Percentiles rank a stretch among this genome's conserved stretches.
Conservation (phyloP, 805 yeast genomes). For the Spathaspora girioi region DNA sequence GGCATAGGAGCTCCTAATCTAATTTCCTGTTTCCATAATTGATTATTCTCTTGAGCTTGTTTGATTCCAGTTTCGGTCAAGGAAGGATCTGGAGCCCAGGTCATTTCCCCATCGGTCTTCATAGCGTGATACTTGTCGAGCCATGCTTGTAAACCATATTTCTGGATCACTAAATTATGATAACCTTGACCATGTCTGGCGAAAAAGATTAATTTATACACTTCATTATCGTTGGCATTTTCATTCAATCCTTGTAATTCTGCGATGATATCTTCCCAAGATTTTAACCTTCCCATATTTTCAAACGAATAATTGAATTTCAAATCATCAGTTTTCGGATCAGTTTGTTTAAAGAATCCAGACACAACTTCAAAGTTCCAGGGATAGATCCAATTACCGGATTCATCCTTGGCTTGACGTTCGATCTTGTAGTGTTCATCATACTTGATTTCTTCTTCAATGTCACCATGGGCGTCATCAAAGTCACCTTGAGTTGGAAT, state of each 20-base stretch:
- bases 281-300: conserved; percentile 41
- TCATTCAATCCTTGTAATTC: conserved; percentile 34
- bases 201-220: conserved; percentile 47
- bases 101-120: conserved; percentile 51
- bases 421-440: conserved; percentile 7
- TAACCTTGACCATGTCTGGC: conserved; percentile 72
- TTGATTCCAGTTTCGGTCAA: conserved; percentile 52
- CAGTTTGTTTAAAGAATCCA: conserved; percentile 50
- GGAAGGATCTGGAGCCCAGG: conserved; percentile 60
- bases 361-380: conserved; percentile 48
- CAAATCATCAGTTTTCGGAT: conserved; percentile 42
- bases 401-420: conserved; percentile 15
- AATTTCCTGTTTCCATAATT: conserved; percentile 42
- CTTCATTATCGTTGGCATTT: conserved; percentile 30
- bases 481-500: conserved; percentile 29
- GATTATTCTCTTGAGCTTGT: conserved; percentile 51
- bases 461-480: conserved; percentile 29
- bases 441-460: conserved; percentile 14
- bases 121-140: conserved; percentile 48
- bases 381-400: conserved; percentile 23
- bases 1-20: conserved; percentile 55
- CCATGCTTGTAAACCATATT: conserved; percentile 61
- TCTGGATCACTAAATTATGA: conserved; percentile 53
- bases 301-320: conserved; percentile 40
- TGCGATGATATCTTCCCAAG: conserved; percentile 36